Base-by-base conservation (phyloP, 2,329 filamentous ascomycete genomes). In the Parafenestella ontariensis region DNA sequence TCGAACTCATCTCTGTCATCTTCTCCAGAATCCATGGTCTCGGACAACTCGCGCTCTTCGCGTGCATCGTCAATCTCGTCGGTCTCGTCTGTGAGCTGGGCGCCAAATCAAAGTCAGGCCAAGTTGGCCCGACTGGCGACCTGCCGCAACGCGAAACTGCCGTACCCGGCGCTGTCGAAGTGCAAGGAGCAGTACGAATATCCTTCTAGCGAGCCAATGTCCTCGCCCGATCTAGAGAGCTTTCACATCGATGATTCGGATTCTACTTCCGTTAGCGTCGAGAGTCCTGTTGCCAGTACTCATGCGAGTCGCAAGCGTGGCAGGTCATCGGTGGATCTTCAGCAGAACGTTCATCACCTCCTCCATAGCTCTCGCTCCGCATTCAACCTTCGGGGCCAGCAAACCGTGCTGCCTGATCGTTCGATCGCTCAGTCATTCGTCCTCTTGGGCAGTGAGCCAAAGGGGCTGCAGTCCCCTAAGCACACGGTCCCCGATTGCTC, bases 271-370 rank as follows among this genome's bases (percentile, higher is more conserved):
- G 57, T 62, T 47, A 65, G 62, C 49, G 57, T 67, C 18, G 66
- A 71, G 34, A 72, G 69, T 52, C 69, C 69, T 28, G 47, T 57
- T n/a, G 56, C 62, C 9, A 60, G 59, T 33, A 52, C 61, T 33
- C 54, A 61, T 34, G 49, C 64, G 23, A 78, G 60, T 66, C 80
- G 49, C 54, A 90, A 90, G 79, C 83, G 88, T 62, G 84, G 83
- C 66, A 81, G 87, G 46, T 81, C 85, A 7, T 88, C 86, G 13
- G 79, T 84, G 50, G 87, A 89, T 53, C 66, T 77, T 77, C 87
- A 90, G 67, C 85, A 89, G 55, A 87, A 88, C 54, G 87, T 90
- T 10, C 85, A 87, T 49, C 83, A 87, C 47, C 79, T 90, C 63
- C 77, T 90, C 31, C 68, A 73, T 54, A 71, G 49, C 49, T 70